Base-by-base conservation (phyloP, 2,329 filamentous ascomycete species). In the Catunica adiposa region DNA sequence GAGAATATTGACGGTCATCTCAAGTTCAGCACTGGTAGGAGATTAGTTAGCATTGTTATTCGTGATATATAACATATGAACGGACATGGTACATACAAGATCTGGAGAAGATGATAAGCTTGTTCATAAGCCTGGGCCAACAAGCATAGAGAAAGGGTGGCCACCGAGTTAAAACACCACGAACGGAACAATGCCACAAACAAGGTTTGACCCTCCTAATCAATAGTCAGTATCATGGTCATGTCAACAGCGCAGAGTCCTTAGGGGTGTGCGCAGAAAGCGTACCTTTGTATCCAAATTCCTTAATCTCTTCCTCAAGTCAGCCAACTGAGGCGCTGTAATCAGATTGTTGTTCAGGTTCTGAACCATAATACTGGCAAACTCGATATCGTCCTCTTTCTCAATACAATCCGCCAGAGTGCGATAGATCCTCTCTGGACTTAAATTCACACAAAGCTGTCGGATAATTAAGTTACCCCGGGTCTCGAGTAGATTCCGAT, bases 281-380 rank as follows among this genome's bases (percentile, higher is more conserved):
- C 6, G 3, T 47, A 84, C 84, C 70, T 82, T 89, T 8, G 84
- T 88, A 66, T 98, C 92, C 1, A 96, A 73, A 62, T 95, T 98
- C 34, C 92, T 78, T 53, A 98, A 72, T 46, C 92, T 76, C 67
- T 95, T 96, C 48, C 92, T 81, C 60, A 98, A 74, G 62, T 97
- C 94, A 1, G 87, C 82, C 29, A 98, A 73, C 68, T 98, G 89
- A 0, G 94, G 92, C 0, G 94, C 92, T 1, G 94, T 98, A 61
- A 98, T 96, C 55, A 98, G 81, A 63, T 98, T 98, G 68, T 98
- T 98, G 71, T 98, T 98, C 54, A 98, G 75, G 64, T 97, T 97
- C 67, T 98, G 92, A 29, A 98, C 89, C 92, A 98, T 98, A 63
- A 98, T 97, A 66, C 90, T 96, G 15, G 92, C 90, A 68, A 98